phyloP scores from a whole-genome alignment of 1,284 basidiomycete species.

The Trichosporon coremiiforme region DNA sequence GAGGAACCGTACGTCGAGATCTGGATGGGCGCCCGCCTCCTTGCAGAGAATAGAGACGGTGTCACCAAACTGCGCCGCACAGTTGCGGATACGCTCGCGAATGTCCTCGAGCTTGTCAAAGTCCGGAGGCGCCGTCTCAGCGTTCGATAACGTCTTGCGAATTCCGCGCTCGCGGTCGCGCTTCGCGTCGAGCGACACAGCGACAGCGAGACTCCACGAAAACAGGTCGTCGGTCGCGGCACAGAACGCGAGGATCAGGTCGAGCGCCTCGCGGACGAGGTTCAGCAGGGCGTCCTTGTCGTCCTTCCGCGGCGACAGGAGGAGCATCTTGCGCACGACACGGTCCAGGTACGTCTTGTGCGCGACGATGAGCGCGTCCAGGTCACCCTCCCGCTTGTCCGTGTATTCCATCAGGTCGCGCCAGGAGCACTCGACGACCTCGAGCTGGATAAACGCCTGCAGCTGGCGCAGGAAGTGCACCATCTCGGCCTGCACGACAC shows the following conservation, averaged over 20 bases:
- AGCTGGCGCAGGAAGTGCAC: constrained; percentile 94
- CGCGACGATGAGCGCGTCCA: constrained; percentile 87
- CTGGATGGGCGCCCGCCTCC: constrained; percentile 49
- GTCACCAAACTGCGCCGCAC: constrained; percentile 48
- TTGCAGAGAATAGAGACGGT: constrained; percentile 48
- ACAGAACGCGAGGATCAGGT: constrained; percentile 74
- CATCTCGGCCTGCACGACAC: constrained; percentile 91
- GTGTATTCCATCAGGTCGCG: constrained; percentile 78
- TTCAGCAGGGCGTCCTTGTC: constrained; percentile 70
- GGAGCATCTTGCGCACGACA: constrained; percentile 77
- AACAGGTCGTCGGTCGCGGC: constrained; percentile 84
- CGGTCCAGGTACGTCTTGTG: constrained; percentile 84
- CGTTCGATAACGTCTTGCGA: constrained; percentile 32
- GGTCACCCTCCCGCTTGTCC: constrained; percentile 83
- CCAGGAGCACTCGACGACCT: constrained; percentile 97
- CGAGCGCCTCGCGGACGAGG: constrained; percentile 74
- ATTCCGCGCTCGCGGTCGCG: constrained; percentile 61
- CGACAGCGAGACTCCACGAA: constrained; percentile 78
- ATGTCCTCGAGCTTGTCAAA: constrained; percentile 42
- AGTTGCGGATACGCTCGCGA: constrained; percentile 44
- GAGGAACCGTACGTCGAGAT: constrained; percentile 56
- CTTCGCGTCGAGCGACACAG: constrained; percentile 71
- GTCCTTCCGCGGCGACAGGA: constrained; percentile 61
- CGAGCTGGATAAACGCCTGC: constrained; percentile 93
- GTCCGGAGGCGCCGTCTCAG: constrained; percentile 25